These are phyloP conservation scores for Umbellularia californica DNA, from an alignment of 164 flowering plant genomes.

Conservation along the genomic window DNA sequence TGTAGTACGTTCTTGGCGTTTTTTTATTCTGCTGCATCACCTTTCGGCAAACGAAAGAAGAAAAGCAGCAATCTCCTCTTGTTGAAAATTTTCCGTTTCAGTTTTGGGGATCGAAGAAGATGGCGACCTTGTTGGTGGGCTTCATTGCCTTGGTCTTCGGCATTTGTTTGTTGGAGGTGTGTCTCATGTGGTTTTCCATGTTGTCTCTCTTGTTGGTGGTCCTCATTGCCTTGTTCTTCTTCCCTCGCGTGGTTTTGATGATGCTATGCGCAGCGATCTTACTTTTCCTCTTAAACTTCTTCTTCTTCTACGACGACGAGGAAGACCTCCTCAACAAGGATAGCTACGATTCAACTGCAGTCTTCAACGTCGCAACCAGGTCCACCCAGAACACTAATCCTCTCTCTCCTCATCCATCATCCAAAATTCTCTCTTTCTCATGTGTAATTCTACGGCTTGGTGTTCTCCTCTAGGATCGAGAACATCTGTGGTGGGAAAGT, in stretches of 20 bases:
- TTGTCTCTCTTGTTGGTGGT: no score
- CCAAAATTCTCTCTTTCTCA: not conserved
- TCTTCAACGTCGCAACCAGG: constrained; percentile 70
- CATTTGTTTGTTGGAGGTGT: no score
- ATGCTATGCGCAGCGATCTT: constrained; percentile 60
- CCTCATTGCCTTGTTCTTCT: no score
- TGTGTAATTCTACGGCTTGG: not conserved
- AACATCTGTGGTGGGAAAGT: constrained; percentile 80
- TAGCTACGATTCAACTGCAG: constrained; percentile 43
- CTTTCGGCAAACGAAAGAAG: no score
- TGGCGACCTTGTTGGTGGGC: no score
- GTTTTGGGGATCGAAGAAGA: no score
- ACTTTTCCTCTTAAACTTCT: constrained; percentile 36
- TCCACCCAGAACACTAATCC: constrained; percentile 7
- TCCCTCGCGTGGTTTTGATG: constrained; percentile 27
- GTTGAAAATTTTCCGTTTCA: no score
- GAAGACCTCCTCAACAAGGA: constrained; percentile 51
- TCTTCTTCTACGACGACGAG: constrained; percentile 40
- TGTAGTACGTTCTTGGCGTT: no score
- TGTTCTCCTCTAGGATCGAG: constrained; percentile 42
- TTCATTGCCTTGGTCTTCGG: no score
- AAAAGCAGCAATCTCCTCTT: no score
- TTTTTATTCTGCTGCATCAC: no score
- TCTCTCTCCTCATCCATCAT: not conserved
- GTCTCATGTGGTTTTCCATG: no score